Evolutionary conservation across 352 stramenopile species (phyloP).

Genomic region (Phytophthora tubulina): DNA sequence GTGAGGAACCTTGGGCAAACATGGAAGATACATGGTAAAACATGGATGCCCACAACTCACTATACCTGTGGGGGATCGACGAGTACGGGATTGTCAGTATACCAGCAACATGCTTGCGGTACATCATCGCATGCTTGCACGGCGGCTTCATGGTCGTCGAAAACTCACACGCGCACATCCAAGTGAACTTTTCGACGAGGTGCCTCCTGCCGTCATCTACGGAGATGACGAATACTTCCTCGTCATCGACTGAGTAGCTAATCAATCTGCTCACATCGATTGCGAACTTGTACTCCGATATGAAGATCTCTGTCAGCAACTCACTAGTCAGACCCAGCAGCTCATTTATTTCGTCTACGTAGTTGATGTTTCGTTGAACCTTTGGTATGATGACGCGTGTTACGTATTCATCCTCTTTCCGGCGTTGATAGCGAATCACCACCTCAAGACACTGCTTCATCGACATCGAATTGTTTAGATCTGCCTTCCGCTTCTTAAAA

Average conservation of each 20-base stretch:
- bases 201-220: background rate
- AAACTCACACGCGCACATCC: slow-evolving; percentile 10
- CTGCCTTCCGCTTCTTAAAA: slow-evolving; percentile 8
- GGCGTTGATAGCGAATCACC: background rate
- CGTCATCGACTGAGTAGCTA: background rate
- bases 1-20: too few species aligned
- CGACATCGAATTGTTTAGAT: background rate
- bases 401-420: background rate
- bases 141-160: slow-evolving; percentile 12
- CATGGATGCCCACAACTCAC: background rate
- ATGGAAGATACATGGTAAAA: too few species aligned
- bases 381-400: background rate
- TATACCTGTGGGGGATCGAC: slow-evolving; percentile 12
- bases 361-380: background rate
- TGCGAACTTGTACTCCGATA: slow-evolving; percentile 6
- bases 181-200: background rate
- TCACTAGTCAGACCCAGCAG: slow-evolving; percentile 9
- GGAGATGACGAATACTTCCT: background rate
- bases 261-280: background rate
- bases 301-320: background rate
- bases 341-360: slow-evolving; percentile 12
- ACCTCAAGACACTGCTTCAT: too few species aligned
- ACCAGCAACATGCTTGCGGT: background rate
- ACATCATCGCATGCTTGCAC: slow-evolving; percentile 9
- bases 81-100: slow-evolving; percentile 11